Conservation (phyloP, 129 eudicot species). For the Lactuca saligna region DNA sequence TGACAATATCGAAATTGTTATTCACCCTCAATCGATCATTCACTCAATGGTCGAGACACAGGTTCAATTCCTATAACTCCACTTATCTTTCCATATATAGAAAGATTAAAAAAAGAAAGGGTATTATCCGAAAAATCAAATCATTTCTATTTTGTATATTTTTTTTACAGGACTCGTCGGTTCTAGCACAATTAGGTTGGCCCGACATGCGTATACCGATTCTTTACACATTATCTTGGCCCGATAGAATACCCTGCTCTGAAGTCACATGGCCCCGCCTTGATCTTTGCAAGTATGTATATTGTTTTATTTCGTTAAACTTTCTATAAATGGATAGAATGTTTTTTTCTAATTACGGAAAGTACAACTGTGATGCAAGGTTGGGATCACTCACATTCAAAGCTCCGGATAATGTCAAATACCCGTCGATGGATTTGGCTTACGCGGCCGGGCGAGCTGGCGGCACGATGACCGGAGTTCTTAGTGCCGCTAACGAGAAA, state of each 20-base stretch:
- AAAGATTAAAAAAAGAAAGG: background rate
- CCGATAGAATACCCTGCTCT: slow-evolving; percentile 79
- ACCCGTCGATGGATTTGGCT: slow-evolving; percentile 93
- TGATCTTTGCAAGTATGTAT: slow-evolving; percentile 84
- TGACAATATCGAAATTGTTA: slow-evolving; percentile 87
- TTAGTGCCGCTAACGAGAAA: slow-evolving; percentile 96
- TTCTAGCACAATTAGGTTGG: slow-evolving; percentile 96
- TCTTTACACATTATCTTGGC: slow-evolving; percentile 94
- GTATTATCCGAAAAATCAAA: background rate
- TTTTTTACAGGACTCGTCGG: slow-evolving; percentile 75
- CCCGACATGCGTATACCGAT: slow-evolving; percentile 99
- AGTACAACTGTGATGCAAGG: slow-evolving; percentile 39
- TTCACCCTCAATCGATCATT: slow-evolving; percentile 96
- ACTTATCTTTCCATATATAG: background rate
- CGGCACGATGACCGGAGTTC: slow-evolving; percentile 98
- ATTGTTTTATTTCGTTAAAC: background rate
- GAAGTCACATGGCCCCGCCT: slow-evolving; percentile 97
- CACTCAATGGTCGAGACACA: slow-evolving; percentile 99
- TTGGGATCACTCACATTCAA: slow-evolving; percentile 89
- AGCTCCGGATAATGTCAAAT: slow-evolving; percentile 86
- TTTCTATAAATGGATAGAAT: background rate
- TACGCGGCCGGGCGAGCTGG: slow-evolving; percentile 97
- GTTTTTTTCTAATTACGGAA: background rate
- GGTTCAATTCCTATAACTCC: slow-evolving; percentile 34
- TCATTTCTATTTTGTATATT: background rate